Conservation (phyloP, 257 asterid genomes). For the Jasminum sambac region DNA sequence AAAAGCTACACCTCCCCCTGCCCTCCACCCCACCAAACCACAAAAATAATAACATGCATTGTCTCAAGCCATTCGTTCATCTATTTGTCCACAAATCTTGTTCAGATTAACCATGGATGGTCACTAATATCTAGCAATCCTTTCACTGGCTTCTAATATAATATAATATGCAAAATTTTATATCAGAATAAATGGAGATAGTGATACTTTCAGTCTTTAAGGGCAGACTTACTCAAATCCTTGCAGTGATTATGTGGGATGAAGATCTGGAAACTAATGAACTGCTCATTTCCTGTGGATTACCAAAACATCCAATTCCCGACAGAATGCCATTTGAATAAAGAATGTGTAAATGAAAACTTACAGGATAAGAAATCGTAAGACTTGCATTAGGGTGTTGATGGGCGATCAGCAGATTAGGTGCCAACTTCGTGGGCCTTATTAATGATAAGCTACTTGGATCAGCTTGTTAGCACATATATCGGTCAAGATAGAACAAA, state of each 20-base stretch:
- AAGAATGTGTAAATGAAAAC: neutral
- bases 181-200: neutral
- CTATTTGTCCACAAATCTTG: neutral
- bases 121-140: neutral
- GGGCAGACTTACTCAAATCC: neutral
- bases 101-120: neutral
- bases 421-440: neutral
- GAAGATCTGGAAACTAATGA: neutral
- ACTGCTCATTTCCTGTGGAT: neutral
- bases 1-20: neutral
- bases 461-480: neutral
- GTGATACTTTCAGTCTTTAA: neutral
- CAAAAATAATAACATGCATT: neutral
- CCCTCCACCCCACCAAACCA: neutral
- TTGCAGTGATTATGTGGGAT: neutral
- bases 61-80: neutral
- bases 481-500: neutral
- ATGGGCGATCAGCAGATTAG: neutral
- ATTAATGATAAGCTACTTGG: neutral
- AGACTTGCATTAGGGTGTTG: neutral
- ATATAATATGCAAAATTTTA: neutral
- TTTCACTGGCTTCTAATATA: neutral
- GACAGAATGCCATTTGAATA: neutral
- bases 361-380: conserved; percentile 1
- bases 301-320: neutral